A percentile compares a stretch with the other conserved stretches of the same genome.
Conservation (phyloP, 2,329 filamentous ascomycete genomes). For the Tolypocladium sp. region DNA sequence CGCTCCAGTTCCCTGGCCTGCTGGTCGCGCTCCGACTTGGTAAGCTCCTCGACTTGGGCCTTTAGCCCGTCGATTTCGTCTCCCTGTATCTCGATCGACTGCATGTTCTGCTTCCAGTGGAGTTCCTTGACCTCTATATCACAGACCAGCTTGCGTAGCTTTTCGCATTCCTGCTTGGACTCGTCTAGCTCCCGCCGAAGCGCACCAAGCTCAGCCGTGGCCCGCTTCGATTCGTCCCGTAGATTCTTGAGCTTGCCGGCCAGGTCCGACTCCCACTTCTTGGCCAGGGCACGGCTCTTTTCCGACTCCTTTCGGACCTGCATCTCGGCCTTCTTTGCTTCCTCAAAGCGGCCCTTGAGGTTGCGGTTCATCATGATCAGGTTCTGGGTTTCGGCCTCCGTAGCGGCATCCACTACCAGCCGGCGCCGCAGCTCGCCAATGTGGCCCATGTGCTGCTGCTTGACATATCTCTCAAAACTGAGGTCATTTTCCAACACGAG, state of each 20-base stretch:
- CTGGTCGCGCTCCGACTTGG: conserved; percentile 51
- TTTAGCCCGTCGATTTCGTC: conserved; percentile 52
- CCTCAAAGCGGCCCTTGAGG: conserved; percentile 62
- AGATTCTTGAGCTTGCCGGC: conserved; percentile 56
- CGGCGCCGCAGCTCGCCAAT: conserved; percentile 70
- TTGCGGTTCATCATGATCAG: conserved; percentile 68
- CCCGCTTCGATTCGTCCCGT: conserved; percentile 61
- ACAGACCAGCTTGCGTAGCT: conserved; percentile 56
- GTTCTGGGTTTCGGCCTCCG: conserved; percentile 75
- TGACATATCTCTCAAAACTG: conserved; percentile 75
- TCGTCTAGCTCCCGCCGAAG: conserved; percentile 50
- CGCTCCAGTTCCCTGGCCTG: conserved; percentile 56
- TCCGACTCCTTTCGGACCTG: conserved; percentile 65
- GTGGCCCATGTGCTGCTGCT: conserved; percentile 73
- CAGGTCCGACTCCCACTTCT: conserved; percentile 70
- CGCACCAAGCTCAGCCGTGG: conserved; percentile 45
- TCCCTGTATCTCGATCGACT: conserved; percentile 51
- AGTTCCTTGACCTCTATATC: conserved; percentile 61
- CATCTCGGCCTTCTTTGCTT: conserved; percentile 60
- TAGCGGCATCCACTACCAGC: conserved; percentile 67
- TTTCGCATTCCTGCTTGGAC: conserved; percentile 51
- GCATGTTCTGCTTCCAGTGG: conserved; percentile 52
- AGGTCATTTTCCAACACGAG: conserved; percentile 70
- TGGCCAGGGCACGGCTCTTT: conserved; percentile 61
- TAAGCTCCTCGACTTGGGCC: conserved; percentile 49